phyloP scores from a whole-genome alignment of 345 rosid species.

The Raphanus raphanistrum region DNA sequence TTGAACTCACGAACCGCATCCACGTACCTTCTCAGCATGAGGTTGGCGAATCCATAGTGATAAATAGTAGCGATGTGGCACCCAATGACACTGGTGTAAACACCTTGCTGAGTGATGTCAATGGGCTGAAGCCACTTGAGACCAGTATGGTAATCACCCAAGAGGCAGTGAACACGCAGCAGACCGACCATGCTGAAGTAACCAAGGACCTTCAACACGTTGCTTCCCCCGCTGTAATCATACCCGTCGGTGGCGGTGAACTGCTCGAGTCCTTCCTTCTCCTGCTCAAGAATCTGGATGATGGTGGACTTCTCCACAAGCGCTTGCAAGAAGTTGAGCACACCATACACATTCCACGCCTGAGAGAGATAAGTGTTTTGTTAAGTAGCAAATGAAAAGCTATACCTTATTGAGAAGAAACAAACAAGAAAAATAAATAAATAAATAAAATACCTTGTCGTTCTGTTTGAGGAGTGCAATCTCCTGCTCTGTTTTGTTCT shows the following conservation, averaged over 20 bases:
- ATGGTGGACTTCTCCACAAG: slow-evolving; percentile 90
- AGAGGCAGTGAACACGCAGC: slow-evolving; percentile 90
- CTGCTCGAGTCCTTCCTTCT: slow-evolving; percentile 87
- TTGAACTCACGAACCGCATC: slow-evolving; percentile 95
- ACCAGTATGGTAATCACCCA: slow-evolving; percentile 95
- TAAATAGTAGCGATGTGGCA: slow-evolving; percentile 81
- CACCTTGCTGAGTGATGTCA: slow-evolving; percentile 95
- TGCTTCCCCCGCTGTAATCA: slow-evolving; percentile 94
- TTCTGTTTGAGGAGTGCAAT: slow-evolving; percentile 71
- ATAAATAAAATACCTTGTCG: slow-evolving; percentile 56
- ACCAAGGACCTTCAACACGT: slow-evolving; percentile 93
- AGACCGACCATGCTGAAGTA: slow-evolving; percentile 98
- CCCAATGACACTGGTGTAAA: slow-evolving; percentile 87
- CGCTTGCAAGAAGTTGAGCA: slow-evolving; percentile 98
- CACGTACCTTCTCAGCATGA: slow-evolving; percentile 96
- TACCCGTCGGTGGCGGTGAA: slow-evolving; percentile 98
- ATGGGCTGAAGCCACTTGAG: slow-evolving; percentile 90
- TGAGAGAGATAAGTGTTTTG: slow-evolving; percentile 28
- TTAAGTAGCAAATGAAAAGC: no score
- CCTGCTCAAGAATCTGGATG: slow-evolving; percentile 84
- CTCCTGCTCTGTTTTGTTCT: slow-evolving; percentile 90
- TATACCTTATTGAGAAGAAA: not conserved
- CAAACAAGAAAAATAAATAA: not conserved
- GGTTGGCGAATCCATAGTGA: slow-evolving; percentile 97
- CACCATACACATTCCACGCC: slow-evolving; percentile 99